A percentile compares a stretch with the other conserved stretches of the same genome.
phyloP scores from a whole-genome alignment of 208 protist genomes.

The Angomonas deanei region DNA sequence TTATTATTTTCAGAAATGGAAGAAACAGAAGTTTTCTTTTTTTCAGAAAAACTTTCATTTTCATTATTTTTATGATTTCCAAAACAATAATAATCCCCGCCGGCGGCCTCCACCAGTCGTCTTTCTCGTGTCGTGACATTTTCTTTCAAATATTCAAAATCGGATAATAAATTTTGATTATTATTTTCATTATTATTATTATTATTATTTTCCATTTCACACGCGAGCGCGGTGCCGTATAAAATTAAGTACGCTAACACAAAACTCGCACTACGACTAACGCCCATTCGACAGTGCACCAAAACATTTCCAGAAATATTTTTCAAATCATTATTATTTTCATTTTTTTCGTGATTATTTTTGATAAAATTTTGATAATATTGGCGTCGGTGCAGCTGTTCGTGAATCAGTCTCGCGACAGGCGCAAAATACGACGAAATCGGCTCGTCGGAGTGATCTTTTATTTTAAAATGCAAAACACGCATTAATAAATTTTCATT shows the following conservation, averaged over 20 bases:
- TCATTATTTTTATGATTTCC: no score
- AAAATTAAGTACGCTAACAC: slow-evolving; percentile 80
- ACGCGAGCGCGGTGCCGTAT: slow-evolving; percentile 39
- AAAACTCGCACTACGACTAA: slow-evolving; percentile 74
- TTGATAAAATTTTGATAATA: slow-evolving; percentile 10
- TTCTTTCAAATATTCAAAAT: not conserved
- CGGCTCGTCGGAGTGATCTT: slow-evolving; percentile 69
- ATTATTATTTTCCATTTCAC: not conserved
- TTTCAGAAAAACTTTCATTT: no score
- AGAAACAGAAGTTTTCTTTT: no score
- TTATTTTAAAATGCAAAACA: slow-evolving; percentile 44
- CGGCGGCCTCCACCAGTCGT: not conserved
- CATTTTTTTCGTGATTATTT: not conserved
- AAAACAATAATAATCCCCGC: not conserved
- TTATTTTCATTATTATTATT: not conserved
- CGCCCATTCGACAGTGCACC: slow-evolving; percentile 78
- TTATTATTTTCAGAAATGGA: not conserved
- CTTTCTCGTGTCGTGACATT: not conserved
- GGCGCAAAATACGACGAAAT: slow-evolving; percentile 50
- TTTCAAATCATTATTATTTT: no score
- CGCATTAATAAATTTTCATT: slow-evolving; percentile 15
- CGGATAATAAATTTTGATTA: not conserved
- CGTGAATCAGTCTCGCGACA: slow-evolving; percentile 61
- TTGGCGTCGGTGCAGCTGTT: slow-evolving; percentile 64
- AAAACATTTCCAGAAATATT: slow-evolving; percentile 66